phyloP scores from a whole-genome alignment of 257 asterid species.

The Buddleja alternifolia region DNA sequence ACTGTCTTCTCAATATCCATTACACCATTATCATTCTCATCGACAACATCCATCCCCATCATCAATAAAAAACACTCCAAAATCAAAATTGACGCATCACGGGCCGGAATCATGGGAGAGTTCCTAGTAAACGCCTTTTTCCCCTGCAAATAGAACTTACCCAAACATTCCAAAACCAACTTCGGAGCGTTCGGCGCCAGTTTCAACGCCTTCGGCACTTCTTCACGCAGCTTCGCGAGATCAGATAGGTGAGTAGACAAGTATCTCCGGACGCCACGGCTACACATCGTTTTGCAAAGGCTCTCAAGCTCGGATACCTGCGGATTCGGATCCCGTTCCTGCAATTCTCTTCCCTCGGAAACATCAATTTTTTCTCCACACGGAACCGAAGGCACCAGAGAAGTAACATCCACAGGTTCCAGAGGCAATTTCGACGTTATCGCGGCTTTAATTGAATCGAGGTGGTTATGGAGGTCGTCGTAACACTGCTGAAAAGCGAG shows the following conservation, averaged over 20 bases:
- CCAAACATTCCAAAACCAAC: conserved; percentile 64
- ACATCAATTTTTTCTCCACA: not conserved
- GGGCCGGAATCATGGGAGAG: conserved; percentile 61
- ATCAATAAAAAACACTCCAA: conserved; percentile 77
- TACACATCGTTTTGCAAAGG: conserved; percentile 56
- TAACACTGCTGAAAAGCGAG: conserved; percentile 57
- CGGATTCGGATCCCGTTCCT: conserved; percentile 7
- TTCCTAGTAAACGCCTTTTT: conserved; percentile 48
- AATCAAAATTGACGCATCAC: conserved; percentile 71
- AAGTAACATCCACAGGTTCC: conserved; percentile 26
- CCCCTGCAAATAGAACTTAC: conserved; percentile 82
- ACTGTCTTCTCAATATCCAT: conserved; percentile 44
- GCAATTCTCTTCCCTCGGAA: conserved; percentile 22
- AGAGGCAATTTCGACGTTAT: conserved; percentile 42
- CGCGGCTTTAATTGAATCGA: conserved; percentile 50
- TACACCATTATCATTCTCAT: conserved; percentile 21
- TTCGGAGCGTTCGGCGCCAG: conserved; percentile 58
- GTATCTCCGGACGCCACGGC: conserved; percentile 58
- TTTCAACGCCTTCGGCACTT: conserved; percentile 67
- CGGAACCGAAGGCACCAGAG: conserved; percentile 14
- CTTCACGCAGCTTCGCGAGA: conserved; percentile 51
- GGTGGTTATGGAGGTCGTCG: conserved; percentile 61
- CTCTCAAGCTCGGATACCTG: conserved; percentile 55
- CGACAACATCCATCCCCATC: conserved; percentile 44
- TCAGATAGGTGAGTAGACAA: conserved; percentile 42